phyloP scores from a whole-genome alignment of 495 filamentous ascomycete genomes.

The Penicillium turbatum region DNA sequence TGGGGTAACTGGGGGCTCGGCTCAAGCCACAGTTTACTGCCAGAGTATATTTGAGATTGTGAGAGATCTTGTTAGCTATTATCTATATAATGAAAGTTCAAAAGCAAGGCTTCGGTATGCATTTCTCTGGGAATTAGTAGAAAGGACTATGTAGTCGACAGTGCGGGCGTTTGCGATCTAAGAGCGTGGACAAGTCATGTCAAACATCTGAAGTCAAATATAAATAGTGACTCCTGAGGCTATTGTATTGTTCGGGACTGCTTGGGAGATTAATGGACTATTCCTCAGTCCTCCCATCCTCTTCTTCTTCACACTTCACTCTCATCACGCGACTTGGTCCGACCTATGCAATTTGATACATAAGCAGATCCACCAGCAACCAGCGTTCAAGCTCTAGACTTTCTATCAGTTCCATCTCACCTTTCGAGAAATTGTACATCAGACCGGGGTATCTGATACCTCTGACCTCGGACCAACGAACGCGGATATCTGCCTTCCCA shows the following conservation, averaged over 20 bases:
- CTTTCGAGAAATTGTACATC: not conserved
- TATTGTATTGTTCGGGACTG: too few species aligned
- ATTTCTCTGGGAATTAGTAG: too few species aligned
- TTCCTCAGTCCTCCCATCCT: not conserved
- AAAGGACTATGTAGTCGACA: too few species aligned
- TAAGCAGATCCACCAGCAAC: not conserved
- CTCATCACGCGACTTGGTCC: not conserved
- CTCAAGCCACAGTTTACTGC: not conserved
- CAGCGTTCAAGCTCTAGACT: not conserved
- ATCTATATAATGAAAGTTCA: not conserved
- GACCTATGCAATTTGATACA: not conserved
- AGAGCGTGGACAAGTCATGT: too few species aligned
- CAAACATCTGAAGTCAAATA: too few species aligned
- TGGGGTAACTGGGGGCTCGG: not conserved
- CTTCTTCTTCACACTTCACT: not conserved
- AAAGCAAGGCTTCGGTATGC: too few species aligned
- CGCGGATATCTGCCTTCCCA: not conserved
- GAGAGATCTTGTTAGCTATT: too few species aligned
- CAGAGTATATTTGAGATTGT: too few species aligned
- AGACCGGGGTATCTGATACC: not conserved
- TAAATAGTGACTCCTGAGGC: too few species aligned
- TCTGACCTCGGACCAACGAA: too few species aligned
- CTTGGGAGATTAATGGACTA: not conserved
- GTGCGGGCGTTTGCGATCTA: too few species aligned
- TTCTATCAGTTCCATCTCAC: not conserved